A percentile compares a stretch with the other conserved stretches of the same genome.
These are phyloP conservation scores for Thecaphora frezii DNA, from an alignment of 1,284 basidiomycete species.

Conservation along the genomic window DNA sequence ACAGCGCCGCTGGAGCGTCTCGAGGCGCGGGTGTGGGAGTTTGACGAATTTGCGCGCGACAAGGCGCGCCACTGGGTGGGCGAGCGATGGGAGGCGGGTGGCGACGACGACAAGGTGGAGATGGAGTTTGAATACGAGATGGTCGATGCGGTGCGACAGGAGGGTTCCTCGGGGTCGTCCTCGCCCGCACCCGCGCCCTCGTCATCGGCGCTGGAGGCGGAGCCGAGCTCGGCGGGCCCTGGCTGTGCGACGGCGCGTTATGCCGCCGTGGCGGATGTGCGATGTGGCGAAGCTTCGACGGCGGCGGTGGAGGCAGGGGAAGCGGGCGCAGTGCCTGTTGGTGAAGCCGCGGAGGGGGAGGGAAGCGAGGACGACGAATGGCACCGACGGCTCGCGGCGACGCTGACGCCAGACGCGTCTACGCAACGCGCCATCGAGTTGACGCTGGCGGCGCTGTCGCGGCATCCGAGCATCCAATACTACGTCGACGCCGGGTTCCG, in stretches of 20 bases:
- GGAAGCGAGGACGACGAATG: constrained; percentile 3
- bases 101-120: constrained; percentile 9
- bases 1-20: constrained; percentile 14
- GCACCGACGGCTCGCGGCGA: neutral
- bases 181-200: neutral
- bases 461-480: constrained; percentile 28
- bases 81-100: constrained; percentile 3
- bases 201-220: neutral
- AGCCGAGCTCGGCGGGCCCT: neutral
- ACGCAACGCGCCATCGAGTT: constrained; percentile 2
- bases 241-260: too few species aligned
- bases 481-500: constrained; percentile 17
- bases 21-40: constrained; percentile 26
- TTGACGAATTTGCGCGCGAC: constrained; percentile 26
- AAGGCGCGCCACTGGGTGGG: constrained; percentile 32
- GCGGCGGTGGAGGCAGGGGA: too few species aligned
- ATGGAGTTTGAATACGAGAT: constrained; percentile 34
- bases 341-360: neutral
- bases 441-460: constrained; percentile 6
- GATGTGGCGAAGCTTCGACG: too few species aligned
- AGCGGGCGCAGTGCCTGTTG: too few species aligned
- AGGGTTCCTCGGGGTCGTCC: neutral
- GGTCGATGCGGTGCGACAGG: constrained; percentile 16
- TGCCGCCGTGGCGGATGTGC: too few species aligned
- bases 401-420: constrained; percentile 1